phyloP scores from a whole-genome alignment of 768 basidiomycete species.

The Mycena pura region DNA sequence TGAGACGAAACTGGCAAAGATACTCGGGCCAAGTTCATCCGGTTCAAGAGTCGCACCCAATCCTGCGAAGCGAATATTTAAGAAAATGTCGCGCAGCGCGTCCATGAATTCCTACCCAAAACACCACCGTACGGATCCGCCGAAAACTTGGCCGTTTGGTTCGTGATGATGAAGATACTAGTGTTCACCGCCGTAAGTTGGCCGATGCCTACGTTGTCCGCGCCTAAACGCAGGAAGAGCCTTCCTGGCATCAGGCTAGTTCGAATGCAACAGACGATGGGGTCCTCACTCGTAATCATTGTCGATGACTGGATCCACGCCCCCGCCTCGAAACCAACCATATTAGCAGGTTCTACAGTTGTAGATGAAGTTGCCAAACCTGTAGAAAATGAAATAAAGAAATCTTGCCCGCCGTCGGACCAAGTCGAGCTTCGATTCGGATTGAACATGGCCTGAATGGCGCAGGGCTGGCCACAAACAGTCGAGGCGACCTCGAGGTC shows the following conservation, averaged over 20 bases:
- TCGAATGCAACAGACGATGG: neutral
- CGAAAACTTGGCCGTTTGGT: conserved; percentile 56
- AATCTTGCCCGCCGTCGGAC: conserved; percentile 46
- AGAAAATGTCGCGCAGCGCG: too few species aligned
- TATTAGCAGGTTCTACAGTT: neutral
- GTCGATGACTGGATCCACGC: conserved; percentile 60
- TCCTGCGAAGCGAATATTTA: too few species aligned
- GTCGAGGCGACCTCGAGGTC: conserved; percentile 34
- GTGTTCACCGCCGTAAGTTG: conserved; percentile 46
- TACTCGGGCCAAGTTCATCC: neutral
- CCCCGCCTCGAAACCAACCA: conserved; percentile 38
- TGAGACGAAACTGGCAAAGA: conserved; percentile 51
- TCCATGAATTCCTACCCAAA: conserved; percentile 43
- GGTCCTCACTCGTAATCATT: conserved; percentile 42
- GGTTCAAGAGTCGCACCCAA: neutral
- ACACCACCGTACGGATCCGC: conserved; percentile 64
- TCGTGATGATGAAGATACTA: conserved; percentile 55
- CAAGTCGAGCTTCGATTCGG: conserved; percentile 56
- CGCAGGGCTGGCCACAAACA: conserved; percentile 51
- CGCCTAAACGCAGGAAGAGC: conserved; percentile 51
- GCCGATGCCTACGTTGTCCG: conserved; percentile 58
- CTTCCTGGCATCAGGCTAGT: conserved; percentile 23
- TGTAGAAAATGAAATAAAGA: conserved; percentile 57
- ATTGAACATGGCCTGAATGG: conserved; percentile 54
- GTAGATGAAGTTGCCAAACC: conserved; percentile 19